Evolutionary conservation across 148 eudicot species (phyloP).

Genomic region (Gaultheria prostrata): DNA sequence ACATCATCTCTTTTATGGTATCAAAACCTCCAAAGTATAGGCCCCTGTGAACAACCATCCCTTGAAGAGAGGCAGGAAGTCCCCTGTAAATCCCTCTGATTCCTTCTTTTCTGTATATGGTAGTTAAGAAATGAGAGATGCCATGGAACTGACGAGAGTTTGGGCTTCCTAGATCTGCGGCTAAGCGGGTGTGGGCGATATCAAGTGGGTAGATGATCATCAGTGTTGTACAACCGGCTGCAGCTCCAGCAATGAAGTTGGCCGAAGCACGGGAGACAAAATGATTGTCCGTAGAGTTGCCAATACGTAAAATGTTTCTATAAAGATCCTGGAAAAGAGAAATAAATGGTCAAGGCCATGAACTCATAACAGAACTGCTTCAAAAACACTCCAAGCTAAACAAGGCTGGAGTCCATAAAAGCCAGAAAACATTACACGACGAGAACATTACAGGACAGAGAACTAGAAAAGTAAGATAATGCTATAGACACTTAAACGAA

Average conservation of each 20-base stretch:
- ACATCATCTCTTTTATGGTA: constrained; percentile 71
- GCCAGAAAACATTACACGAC: too few species aligned
- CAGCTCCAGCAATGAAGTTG: constrained; percentile 89
- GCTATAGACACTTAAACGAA: neutral
- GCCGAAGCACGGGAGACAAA: constrained; percentile 67
- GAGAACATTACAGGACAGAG: neutral
- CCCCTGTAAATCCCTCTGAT: constrained; percentile 80
- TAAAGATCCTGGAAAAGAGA: constrained; percentile 67
- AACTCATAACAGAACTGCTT: neutral
- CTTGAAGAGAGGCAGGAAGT: constrained; percentile 91
- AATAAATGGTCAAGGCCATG: constrained; percentile 8
- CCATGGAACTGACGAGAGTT: constrained; percentile 79
- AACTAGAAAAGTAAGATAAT: neutral
- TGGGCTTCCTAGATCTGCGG: constrained; percentile 72
- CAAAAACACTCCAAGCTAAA: neutral
- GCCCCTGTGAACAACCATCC: constrained; percentile 89
- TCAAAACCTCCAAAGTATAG: constrained; percentile 96
- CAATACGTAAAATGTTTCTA: constrained; percentile 55
- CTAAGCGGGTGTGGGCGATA: constrained; percentile 95
- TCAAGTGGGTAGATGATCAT: constrained; percentile 89
- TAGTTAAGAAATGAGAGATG: constrained; percentile 64
- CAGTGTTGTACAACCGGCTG: constrained; percentile 88
- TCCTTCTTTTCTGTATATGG: constrained; percentile 58
- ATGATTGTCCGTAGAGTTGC: constrained; percentile 43
- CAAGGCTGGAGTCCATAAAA: neutral